A percentile compares a stretch with the other conserved stretches of the same genome.
Conservation (phyloP, 345 rosid species). For the Bruguiera parviflora region DNA sequence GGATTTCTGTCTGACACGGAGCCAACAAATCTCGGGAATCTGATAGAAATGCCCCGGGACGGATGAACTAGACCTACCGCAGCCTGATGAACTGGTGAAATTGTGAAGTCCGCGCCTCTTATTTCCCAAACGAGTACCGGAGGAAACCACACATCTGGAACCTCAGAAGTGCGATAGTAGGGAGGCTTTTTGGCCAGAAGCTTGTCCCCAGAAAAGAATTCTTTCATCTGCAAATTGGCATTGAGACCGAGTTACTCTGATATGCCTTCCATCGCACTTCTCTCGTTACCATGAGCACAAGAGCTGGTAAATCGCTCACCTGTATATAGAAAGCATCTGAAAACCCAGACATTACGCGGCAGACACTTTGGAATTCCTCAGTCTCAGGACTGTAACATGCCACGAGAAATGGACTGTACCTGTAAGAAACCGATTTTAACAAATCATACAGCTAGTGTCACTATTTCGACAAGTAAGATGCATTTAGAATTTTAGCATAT, state of each 20-base stretch:
- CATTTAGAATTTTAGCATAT: neutral
- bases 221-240: constrained; percentile 64
- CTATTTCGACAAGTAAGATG: neutral
- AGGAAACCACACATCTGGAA: constrained; percentile 77
- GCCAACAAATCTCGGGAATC: constrained; percentile 70
- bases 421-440: constrained; percentile 22
- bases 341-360: constrained; percentile 94
- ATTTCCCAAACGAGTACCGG: constrained; percentile 79
- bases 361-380: constrained; percentile 78
- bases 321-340: constrained; percentile 78
- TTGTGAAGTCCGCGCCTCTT: constrained; percentile 76
- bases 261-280: neutral
- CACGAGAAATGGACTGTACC: constrained; percentile 95
- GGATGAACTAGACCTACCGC: constrained; percentile 80
- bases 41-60: constrained; percentile 73
- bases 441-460: neutral
- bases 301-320: constrained; percentile 33
- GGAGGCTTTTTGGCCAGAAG: constrained; percentile 57
- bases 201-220: constrained; percentile 59
- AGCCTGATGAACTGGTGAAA: constrained; percentile 80
- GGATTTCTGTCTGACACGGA: constrained; percentile 45
- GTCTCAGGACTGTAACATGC: constrained; percentile 80
- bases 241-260: neutral
- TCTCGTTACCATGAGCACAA: neutral
- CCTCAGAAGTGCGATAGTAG: constrained; percentile 72